Evolutionary conservation across 2,329 filamentous ascomycete species (phyloP), one percentile per base, ranked within the genome.

Genomic region (Leptographium wingfieldii): DNA sequence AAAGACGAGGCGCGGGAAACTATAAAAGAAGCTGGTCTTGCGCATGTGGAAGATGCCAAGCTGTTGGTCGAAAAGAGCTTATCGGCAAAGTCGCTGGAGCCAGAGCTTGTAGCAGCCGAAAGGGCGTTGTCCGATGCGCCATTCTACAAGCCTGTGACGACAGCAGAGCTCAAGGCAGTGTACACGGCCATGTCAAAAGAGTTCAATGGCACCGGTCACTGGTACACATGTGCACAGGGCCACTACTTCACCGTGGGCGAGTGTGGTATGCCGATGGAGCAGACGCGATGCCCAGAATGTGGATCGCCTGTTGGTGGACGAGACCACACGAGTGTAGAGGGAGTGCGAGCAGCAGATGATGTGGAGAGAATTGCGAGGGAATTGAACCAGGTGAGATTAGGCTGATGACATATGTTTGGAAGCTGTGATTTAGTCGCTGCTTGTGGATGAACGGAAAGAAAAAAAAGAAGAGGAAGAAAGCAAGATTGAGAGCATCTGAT

Each of bases 191-290:
- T 85, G 80, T 67, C 75, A 1, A 60, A 55, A 0, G 77, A 80
- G 62, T 77, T 82, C 46, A 62, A 58, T 0, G 77, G 78, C 0
- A 81, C 77, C 0, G 83, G 84, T 0, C 81, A 85, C 63, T 86
- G 83, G 83, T 86, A 85, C 67, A 74, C 70, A 0, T 85, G 81
- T 63, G 68, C 63, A 29, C 82, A 83, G 60, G 76, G 77, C 2
- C 80, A 85, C 66, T 78, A 80, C 3, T 85, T 88, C 63, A 81
- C 83, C 0, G 76, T 87, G 38, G 84, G 83, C 0, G 81, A 87
- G 62, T 87, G 84, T 65, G 84, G 84, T 1, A 81, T 82, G 76
- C 81, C 85, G 0, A 85, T 86, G 81, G 62, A 88, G 67, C 59
- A 66, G 22, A 77, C 84, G 1, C 69, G 69, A 2, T 90, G 86